These are phyloP conservation scores for Neolentinus lepideus DNA, from an alignment of 1,284 basidiomycete species.

Conservation along the genomic window DNA sequence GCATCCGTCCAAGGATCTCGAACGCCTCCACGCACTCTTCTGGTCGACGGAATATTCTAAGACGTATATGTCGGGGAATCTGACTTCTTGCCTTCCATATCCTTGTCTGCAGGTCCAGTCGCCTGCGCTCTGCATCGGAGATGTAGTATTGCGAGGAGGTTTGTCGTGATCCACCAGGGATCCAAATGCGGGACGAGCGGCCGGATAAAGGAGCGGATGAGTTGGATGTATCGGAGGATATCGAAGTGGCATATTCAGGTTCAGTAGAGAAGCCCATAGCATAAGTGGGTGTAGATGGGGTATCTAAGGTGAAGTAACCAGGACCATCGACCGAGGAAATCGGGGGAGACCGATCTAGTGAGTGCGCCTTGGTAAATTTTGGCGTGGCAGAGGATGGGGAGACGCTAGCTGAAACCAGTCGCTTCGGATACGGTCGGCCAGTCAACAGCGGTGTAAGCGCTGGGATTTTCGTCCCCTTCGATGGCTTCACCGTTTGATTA, in stretches of 20 bases:
- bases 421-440: background rate
- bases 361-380: background rate
- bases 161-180: background rate
- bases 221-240: background rate
- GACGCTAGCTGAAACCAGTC: background rate
- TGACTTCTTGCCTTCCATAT: constrained; percentile 50
- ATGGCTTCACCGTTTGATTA: background rate
- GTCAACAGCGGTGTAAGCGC: background rate
- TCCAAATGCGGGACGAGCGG: background rate
- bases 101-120: constrained; percentile 49
- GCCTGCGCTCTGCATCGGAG: constrained; percentile 42
- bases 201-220: background rate
- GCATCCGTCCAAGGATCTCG: constrained; percentile 17
- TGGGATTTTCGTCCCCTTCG: background rate
- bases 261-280: background rate
- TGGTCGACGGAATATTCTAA: constrained; percentile 62
- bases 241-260: background rate
- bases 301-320: background rate
- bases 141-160: background rate
- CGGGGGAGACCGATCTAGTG: background rate
- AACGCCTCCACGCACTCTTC: constrained; percentile 56
- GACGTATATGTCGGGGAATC: constrained; percentile 44
- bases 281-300: background rate
- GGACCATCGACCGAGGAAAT: background rate
- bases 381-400: background rate